These are phyloP conservation scores for Blastomyces gilchristii DNA, from an alignment of 2,329 filamentous ascomycete species.

Conservation along the genomic window DNA sequence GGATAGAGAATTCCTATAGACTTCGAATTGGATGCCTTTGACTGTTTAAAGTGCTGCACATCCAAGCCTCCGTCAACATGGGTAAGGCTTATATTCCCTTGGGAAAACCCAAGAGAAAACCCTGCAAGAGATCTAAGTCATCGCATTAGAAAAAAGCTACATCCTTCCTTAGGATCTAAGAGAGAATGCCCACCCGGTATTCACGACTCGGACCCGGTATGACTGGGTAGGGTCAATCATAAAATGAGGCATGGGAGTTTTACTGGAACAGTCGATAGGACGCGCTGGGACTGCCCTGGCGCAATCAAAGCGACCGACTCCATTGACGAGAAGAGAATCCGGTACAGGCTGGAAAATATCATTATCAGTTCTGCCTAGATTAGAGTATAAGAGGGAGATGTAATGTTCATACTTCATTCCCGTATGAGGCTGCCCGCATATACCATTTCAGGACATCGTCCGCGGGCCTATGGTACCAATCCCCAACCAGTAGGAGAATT, in stretches of 20 bases:
- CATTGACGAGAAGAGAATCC: constrained; percentile 41
- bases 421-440: constrained; percentile 34
- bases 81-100: constrained; percentile 26
- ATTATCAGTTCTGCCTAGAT: neutral
- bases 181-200: constrained; percentile 30
- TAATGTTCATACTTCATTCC: constrained; percentile 29
- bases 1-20: constrained; percentile 36
- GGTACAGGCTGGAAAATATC: constrained; percentile 34
- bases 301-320: constrained; percentile 38
- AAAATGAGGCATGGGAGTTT: constrained; percentile 20
- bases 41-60: constrained; percentile 18
- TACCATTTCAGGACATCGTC: constrained; percentile 37
- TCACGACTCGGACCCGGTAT: constrained; percentile 35
- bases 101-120: constrained; percentile 27
- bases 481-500: constrained; percentile 38
- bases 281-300: constrained; percentile 37
- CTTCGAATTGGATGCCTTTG: constrained; percentile 16
- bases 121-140: constrained; percentile 31
- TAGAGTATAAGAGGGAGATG: neutral
- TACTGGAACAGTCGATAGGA: constrained; percentile 36
- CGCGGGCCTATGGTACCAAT: constrained; percentile 41
- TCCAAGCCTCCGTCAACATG: constrained; percentile 34
- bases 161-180: neutral
- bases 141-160: neutral
- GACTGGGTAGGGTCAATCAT: constrained; percentile 18